Percentiles rank a stretch among this genome's conserved stretches.
These are phyloP conservation scores for Mycosphaerelloides madeirae DNA, from an alignment of 2,329 filamentous ascomycete genomes.

Conservation along the genomic window DNA sequence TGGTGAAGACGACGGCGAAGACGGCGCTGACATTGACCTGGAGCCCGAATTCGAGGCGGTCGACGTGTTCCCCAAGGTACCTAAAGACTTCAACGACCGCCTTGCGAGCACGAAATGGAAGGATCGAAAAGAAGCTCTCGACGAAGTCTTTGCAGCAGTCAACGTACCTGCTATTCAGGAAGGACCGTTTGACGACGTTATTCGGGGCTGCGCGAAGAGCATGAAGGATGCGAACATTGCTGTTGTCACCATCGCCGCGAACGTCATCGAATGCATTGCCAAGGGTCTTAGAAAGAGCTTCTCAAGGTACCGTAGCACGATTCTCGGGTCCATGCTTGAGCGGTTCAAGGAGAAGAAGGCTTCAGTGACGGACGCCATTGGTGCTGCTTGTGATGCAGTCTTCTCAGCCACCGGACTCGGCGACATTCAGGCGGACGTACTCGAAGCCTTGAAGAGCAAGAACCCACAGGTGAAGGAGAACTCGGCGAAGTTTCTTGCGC, in stretches of 20 bases:
- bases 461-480: constrained; percentile 98
- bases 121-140: constrained; percentile 89
- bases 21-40: constrained; percentile 64
- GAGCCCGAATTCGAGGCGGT: constrained; percentile 68
- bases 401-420: constrained; percentile 64
- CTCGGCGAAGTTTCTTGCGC: constrained; percentile 86
- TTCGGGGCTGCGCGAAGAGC: constrained; percentile 78
- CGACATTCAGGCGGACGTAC: constrained; percentile 87
- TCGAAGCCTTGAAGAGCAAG: constrained; percentile 82
- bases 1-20: constrained; percentile 33
- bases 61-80: constrained; percentile 76
- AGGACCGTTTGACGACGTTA: constrained; percentile 78
- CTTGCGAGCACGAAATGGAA: constrained; percentile 96
- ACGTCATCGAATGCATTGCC: constrained; percentile 84
- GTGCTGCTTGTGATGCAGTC: constrained; percentile 72
- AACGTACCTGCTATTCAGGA: constrained; percentile 92
- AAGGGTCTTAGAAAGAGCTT: constrained; percentile 78
- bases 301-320: constrained; percentile 69
- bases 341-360: constrained; percentile 96
- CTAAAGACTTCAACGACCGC: constrained; percentile 75
- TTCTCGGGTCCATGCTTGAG: constrained; percentile 90
- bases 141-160: constrained; percentile 68
- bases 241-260: constrained; percentile 87
- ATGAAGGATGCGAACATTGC: constrained; percentile 99
- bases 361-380: constrained; percentile 79